Percentiles rank a stretch among this genome's conserved stretches.
phyloP scores from a whole-genome alignment of 2,329 filamentous ascomycete species.

The Pleoardoris graminearum region DNA sequence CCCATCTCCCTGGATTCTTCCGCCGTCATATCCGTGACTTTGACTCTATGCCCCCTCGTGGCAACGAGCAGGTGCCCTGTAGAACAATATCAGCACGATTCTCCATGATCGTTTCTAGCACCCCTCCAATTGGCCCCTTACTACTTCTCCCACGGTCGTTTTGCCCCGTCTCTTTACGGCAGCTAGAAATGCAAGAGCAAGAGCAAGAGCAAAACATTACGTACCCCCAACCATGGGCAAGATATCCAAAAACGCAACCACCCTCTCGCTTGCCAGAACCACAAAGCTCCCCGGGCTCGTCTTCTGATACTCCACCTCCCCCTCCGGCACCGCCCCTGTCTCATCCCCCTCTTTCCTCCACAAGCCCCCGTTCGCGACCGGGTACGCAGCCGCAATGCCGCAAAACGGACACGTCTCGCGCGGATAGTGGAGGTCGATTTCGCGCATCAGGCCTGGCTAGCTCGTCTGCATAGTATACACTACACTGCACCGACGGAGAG shows the following conservation, averaged over 20 bases:
- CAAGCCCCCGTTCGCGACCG: constrained; percentile 16
- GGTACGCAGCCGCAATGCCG: constrained; percentile 58
- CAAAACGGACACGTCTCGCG: constrained; percentile 60
- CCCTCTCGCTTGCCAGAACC: constrained; percentile 74
- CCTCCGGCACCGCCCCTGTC: constrained; percentile 25
- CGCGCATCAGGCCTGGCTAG: no score
- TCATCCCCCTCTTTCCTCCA: constrained; percentile 15
- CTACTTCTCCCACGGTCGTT: not conserved
- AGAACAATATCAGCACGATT: not conserved
- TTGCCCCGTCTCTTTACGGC: no score
- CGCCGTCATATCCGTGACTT: constrained; percentile 70
- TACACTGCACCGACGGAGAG: no score
- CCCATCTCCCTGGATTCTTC: constrained; percentile 70
- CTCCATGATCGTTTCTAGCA: no score
- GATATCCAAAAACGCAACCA: constrained; percentile 91
- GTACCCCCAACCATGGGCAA: constrained; percentile 76
- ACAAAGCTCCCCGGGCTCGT: constrained; percentile 55
- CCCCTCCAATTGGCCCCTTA: not conserved
- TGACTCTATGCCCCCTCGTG: constrained; percentile 75
- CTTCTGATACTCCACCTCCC: constrained; percentile 29
- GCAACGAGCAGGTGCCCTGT: constrained; percentile 74
- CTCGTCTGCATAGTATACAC: no score
- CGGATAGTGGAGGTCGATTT: constrained; percentile 47
- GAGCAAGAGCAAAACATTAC: constrained; percentile 10
- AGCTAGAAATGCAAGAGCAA: no score